Evolutionary conservation across 345 rosid genomes (phyloP).

Genomic region (Aurinia saxatilis): DNA sequence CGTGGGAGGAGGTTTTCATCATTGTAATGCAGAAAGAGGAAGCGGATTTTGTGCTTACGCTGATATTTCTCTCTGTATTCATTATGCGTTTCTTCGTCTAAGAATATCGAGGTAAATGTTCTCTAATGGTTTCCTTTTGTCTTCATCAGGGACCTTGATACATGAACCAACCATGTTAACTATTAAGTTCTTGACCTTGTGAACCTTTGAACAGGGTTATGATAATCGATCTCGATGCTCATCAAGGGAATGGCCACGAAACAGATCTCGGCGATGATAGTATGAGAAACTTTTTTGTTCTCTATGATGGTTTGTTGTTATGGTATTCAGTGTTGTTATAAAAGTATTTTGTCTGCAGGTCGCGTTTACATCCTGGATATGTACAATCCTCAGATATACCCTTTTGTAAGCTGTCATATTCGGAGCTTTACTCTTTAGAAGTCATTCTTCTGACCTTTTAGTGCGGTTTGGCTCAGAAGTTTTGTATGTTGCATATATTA

Average conservation of each 20-base stretch:
- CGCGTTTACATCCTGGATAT: slow-evolving; percentile 82
- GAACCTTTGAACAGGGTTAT: slow-evolving; percentile 56
- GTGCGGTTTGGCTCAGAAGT: neutral
- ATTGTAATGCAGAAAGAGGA: slow-evolving; percentile 71
- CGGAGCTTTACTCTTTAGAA: neutral
- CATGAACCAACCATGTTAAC: neutral
- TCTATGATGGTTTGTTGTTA: slow-evolving; percentile 1
- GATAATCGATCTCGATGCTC: slow-evolving; percentile 98
- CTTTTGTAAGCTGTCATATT: slow-evolving; percentile 52
- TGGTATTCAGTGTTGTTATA: slow-evolving; percentile 5
- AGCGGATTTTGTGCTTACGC: slow-evolving; percentile 95
- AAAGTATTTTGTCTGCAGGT: slow-evolving; percentile 36
- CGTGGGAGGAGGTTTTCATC: slow-evolving; percentile 98
- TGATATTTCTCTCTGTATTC: slow-evolving; percentile 85
- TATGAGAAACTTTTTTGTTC: slow-evolving; percentile 24
- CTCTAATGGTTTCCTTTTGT: neutral
- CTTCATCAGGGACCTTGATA: neutral
- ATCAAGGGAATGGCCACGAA: slow-evolving; percentile 99
- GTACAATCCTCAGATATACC: slow-evolving; percentile 87
- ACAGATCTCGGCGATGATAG: slow-evolving; percentile 74
- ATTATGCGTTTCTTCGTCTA: slow-evolving; percentile 59
- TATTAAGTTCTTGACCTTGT: neutral
- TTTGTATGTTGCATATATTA: slow-evolving; percentile 7
- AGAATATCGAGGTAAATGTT: slow-evolving; percentile 54
- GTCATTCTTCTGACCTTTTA: neutral